phyloP scores from a whole-genome alignment of 257 asterid genomes.

The Nyctanthes arbortristis region DNA sequence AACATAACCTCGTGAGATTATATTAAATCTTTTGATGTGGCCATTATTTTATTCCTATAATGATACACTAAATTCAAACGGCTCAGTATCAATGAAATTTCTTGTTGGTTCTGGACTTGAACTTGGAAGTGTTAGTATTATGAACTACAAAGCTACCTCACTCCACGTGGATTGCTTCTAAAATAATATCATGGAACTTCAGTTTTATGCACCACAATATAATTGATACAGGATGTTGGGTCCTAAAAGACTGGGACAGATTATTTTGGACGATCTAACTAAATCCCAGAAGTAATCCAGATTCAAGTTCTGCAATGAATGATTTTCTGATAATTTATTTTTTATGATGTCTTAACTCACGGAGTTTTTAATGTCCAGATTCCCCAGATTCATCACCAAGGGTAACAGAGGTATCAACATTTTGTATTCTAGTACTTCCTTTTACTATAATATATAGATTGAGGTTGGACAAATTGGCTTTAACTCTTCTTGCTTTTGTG shows the following conservation, averaged over 20 bases:
- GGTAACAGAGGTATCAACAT: conserved; percentile 28
- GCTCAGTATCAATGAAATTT: not conserved
- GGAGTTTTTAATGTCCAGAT: conserved; percentile 23
- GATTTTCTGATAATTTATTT: too few species aligned
- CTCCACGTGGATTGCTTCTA: not conserved
- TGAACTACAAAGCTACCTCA: not conserved
- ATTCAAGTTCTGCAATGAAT: too few species aligned
- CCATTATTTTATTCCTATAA: too few species aligned
- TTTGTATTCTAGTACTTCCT: conserved; percentile 7
- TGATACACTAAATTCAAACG: too few species aligned
- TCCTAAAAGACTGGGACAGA: too few species aligned
- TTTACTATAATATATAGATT: not conserved
- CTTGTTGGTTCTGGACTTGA: not conserved
- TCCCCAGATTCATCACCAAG: conserved; percentile 21
- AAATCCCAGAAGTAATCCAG: too few species aligned
- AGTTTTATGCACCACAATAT: too few species aligned
- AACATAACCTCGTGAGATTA: too few species aligned
- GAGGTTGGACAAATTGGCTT: conserved; percentile 9
- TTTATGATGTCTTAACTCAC: not conserved
- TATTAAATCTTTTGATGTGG: too few species aligned
- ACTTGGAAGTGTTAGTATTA: not conserved
- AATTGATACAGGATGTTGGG: too few species aligned
- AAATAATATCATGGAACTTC: too few species aligned
- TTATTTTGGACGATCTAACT: too few species aligned
- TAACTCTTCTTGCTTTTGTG: conserved; percentile 15